Base-by-base conservation (phyloP, 371 early-diverging fungal species). In the Mortierella sp. region DNA sequence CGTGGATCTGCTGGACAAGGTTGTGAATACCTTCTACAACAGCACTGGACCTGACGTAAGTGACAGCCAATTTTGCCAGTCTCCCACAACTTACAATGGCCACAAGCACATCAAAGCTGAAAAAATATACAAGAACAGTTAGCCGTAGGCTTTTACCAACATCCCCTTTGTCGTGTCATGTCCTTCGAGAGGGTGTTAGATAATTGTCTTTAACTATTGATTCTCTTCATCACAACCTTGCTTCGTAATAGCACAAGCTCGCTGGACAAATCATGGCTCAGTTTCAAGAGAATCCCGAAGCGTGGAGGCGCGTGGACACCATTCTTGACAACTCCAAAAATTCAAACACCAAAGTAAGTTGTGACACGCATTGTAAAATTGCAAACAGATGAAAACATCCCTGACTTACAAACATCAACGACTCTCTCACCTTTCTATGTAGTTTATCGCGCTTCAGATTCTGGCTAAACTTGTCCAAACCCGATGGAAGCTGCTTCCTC, bases 381-480 rank as follows among this genome's bases (percentile, higher is more conserved):
- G 4, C 15, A 47, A n/a, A n/a, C 8, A 47, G 40, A 10, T n/a
- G 4, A 5, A 17, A n/a, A 8, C 47, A 8, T 5, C n/a, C 7
- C n/a, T 47, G n/a, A 47, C n/a, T 8, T n/a, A 17, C 17, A 5
- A 0, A 4, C 17, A 2, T n/a, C 17, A 35, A 35, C 35, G 35
- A 3, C 35, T 35, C n/a, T 1, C n/a, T 47, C n/a, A 17, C n/a
- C 47, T 17, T n/a, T n/a, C 17, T n/a, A n/a, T 47, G 8, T 86
- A 99, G 96, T 98, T 94, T 79, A 89, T 99, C 83, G 99, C 99
- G 40, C 89, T 99, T 51, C 95, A 96, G 76, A 93, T 99, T 31
- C 86, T 99, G 62, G 99, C 99, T 82, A 95, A 95, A 76, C 91
- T 98, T 28, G 94, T 99, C 70, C 97, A 98, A 84, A 96, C 96